phyloP scores from a whole-genome alignment of 108 stramenopile genomes.

The Mediolabrus comicus region DNA sequence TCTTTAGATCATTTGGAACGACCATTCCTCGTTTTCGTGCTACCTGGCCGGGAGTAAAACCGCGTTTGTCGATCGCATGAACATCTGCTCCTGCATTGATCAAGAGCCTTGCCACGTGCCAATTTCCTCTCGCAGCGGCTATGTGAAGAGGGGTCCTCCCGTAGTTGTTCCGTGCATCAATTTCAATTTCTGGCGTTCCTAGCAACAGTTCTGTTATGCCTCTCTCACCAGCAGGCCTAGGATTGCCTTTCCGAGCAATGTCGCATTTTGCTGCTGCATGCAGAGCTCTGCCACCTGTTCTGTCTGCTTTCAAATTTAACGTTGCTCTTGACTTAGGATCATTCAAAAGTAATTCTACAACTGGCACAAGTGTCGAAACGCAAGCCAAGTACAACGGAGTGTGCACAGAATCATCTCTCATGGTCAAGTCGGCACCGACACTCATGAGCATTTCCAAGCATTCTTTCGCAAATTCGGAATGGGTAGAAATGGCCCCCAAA shows the following conservation, averaged over 20 bases:
- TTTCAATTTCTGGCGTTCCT: constrained; percentile 63
- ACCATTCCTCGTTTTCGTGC: constrained; percentile 84
- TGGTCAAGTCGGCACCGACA: constrained; percentile 71
- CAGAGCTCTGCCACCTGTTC: constrained; percentile 73
- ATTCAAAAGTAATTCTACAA: constrained; percentile 62
- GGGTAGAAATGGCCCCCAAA: constrained; percentile 66
- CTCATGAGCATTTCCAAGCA: constrained; percentile 59
- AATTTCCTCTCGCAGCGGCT: constrained; percentile 77
- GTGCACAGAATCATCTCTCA: constrained; percentile 82
- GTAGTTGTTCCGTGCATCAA: constrained; percentile 75
- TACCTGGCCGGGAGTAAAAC: constrained; percentile 74
- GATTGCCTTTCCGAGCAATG: constrained; percentile 17
- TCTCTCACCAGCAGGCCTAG: constrained; percentile 22
- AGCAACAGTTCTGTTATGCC: constrained; percentile 66
- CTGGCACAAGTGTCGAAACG: constrained; percentile 64
- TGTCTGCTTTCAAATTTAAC: constrained; percentile 69
- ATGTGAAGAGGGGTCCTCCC: constrained; percentile 84
- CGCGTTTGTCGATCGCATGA: constrained; percentile 66
- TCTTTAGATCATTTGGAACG: constrained; percentile 69
- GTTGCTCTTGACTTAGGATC: constrained; percentile 57
- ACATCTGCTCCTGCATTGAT: constrained; percentile 65
- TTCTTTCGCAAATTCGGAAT: constrained; percentile 73
- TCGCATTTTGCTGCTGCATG: constrained; percentile 90
- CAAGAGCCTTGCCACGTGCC: constrained; percentile 74
- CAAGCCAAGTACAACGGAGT: constrained; percentile 83